A percentile compares a stretch with the other conserved stretches of the same genome.
Evolutionary conservation across 2,329 filamentous ascomycete genomes (phyloP).

Genomic region (Cercospora sp.): DNA sequence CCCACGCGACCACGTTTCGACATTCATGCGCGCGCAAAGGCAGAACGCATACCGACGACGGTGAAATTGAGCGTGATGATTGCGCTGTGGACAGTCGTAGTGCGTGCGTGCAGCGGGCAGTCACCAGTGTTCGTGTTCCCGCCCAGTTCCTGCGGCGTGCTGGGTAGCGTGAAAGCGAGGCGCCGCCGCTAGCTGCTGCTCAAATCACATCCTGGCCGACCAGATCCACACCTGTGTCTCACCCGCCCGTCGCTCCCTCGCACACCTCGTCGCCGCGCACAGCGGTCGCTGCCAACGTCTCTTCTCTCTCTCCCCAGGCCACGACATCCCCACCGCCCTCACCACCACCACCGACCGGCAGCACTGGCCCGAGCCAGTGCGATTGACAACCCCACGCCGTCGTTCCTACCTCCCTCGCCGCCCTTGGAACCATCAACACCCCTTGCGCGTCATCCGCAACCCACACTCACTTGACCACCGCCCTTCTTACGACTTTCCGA

Average conservation of each 20-base stretch:
- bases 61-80: too few species aligned
- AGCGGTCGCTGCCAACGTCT: not conserved
- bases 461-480: slow-evolving; percentile 24
- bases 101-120: too few species aligned
- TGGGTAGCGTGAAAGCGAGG: not conserved
- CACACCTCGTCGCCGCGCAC: not conserved
- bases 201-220: not conserved
- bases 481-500: slow-evolving; percentile 23
- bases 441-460: slow-evolving; percentile 20
- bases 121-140: not conserved
- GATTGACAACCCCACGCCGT: slow-evolving; percentile 12
- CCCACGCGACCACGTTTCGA: not conserved
- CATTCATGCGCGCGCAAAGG: not conserved
- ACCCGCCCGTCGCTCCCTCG: not conserved
- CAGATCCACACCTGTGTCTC: not conserved
- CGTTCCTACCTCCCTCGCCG: slow-evolving; percentile 9
- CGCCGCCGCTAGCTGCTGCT: not conserved
- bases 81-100: too few species aligned
- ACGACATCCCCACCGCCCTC: not conserved
- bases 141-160: not conserved
- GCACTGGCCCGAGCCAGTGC: slow-evolving; percentile 7
- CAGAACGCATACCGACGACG: not conserved
- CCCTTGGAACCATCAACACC: not conserved
- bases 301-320: not conserved
- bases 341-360: slow-evolving; percentile 9